These are phyloP conservation scores for Eucalyptus regnans DNA, from an alignment of 345 rosid genomes.

Conservation along the genomic window DNA sequence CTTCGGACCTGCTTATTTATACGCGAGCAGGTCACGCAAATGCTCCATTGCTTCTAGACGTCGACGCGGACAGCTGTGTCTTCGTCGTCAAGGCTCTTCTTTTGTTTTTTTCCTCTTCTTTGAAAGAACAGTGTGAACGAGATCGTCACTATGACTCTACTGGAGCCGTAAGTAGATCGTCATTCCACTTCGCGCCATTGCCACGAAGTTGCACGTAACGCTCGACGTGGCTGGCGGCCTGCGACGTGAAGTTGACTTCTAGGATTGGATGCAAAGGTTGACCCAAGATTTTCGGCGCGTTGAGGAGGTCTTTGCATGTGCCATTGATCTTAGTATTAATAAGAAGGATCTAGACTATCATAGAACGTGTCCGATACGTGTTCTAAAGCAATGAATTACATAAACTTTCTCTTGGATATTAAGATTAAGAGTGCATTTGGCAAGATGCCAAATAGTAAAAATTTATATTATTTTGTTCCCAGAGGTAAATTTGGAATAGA, in stretches of 20 bases:
- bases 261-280: not conserved
- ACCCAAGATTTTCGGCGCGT: not conserved
- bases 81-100: not conserved
- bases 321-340: not conserved
- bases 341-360: not conserved
- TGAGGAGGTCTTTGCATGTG: not conserved
- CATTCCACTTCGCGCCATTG: not conserved
- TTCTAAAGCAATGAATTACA: not conserved
- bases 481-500: rapidly evolving
- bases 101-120: not conserved
- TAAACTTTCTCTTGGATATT: not conserved
- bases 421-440: too few species aligned
- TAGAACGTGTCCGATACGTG: not conserved
- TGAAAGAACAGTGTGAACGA: not conserved
- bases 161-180: not conserved
- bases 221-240: not conserved
- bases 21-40: not conserved
- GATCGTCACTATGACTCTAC: not conserved
- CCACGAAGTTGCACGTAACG: not conserved
- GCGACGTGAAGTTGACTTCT: not conserved
- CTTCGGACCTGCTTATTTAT: not conserved
- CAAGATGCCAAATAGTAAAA: too few species aligned
- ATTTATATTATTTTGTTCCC: too few species aligned
- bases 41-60: not conserved
- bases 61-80: not conserved